These are phyloP conservation scores for Neopestalotiopsis rosae DNA, from an alignment of 2,329 filamentous ascomycete species.

Conservation along the genomic window DNA sequence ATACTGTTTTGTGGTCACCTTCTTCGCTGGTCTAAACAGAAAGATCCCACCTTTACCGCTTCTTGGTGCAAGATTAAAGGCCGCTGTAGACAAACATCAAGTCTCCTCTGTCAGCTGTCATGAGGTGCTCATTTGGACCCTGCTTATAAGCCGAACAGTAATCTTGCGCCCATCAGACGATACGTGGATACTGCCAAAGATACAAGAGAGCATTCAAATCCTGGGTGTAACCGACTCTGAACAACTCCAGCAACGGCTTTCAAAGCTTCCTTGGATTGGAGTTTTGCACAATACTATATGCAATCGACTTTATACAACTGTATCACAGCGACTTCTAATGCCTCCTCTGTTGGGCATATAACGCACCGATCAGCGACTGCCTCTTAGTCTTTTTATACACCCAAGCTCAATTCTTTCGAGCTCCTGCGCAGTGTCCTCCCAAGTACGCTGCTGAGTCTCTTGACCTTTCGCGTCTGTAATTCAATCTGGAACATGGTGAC, in stretches of 20 bases:
- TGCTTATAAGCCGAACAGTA: conserved; percentile 22
- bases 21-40: conserved; percentile 23
- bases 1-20: conserved; percentile 31
- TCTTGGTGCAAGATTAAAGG: conserved; percentile 19
- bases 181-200: conserved; percentile 4
- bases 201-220: not conserved
- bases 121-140: conserved; percentile 29
- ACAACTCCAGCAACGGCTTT: not conserved
- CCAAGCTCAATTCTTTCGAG: conserved; percentile 48
- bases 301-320: not conserved
- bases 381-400: not conserved
- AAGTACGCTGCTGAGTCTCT: conserved; percentile 41
- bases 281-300: not conserved
- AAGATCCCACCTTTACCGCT: conserved; percentile 20
- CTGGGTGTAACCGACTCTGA: not conserved
- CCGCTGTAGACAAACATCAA: not conserved
- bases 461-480: conserved; percentile 41
- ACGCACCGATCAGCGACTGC: not conserved
- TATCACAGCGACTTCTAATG: not conserved
- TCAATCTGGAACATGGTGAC: not conserved
- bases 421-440: conserved; percentile 45
- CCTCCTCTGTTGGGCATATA: conserved; percentile 5
- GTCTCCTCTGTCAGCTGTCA: not conserved
- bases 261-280: conserved; percentile 8
- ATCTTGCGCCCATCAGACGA: not conserved